These are phyloP conservation scores for Colletotrichum destructivum DNA, from an alignment of 2,329 filamentous ascomycete species.

Conservation along the genomic window DNA sequence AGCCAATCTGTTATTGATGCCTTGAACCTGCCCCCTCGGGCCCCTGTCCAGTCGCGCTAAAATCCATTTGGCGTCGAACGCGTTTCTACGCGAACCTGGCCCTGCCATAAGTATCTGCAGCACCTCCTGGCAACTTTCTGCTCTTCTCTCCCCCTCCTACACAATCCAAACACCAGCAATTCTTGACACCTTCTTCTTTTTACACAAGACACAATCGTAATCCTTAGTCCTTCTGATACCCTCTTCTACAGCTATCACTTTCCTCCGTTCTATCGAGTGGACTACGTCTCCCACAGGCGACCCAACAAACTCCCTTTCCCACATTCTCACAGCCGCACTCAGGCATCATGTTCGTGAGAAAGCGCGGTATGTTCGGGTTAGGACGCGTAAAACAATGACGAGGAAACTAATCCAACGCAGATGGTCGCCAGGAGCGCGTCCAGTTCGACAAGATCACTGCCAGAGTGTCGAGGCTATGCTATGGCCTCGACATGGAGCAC, in stretches of 20 bases:
- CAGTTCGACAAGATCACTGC: slow-evolving; percentile 99
- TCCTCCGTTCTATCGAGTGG: slow-evolving; percentile 9
- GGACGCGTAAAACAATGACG: not conserved
- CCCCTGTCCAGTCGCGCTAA: slow-evolving; percentile 40
- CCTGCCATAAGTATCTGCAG: slow-evolving; percentile 42
- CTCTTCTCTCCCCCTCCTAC: slow-evolving; percentile 25
- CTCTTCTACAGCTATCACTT: slow-evolving; percentile 8
- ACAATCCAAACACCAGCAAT: slow-evolving; percentile 23
- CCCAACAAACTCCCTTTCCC: not conserved
- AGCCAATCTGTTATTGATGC: slow-evolving; percentile 43
- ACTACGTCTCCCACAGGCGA: slow-evolving; percentile 1
- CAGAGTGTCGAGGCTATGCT: slow-evolving; percentile 96
- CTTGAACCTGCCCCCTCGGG: slow-evolving; percentile 24
- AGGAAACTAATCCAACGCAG: slow-evolving; percentile 60
- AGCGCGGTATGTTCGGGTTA: slow-evolving; percentile 67
- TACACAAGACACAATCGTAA: slow-evolving; percentile 12
- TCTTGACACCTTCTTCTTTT: slow-evolving; percentile 18
- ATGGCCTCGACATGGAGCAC: slow-evolving; percentile 94
- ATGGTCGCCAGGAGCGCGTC: slow-evolving; percentile 99
- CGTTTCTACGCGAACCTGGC: slow-evolving; percentile 42
- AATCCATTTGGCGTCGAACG: slow-evolving; percentile 38
- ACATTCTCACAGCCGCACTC: slow-evolving; percentile 19
- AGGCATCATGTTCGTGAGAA: slow-evolving; percentile 73
- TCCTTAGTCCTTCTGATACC: slow-evolving; percentile 29
- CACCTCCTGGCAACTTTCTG: slow-evolving; percentile 28